A percentile compares a stretch with the other conserved stretches of the same genome.
These are phyloP conservation scores for Blastobotrys niveus DNA, from an alignment of 1,139 yeast species.

Conservation along the genomic window DNA sequence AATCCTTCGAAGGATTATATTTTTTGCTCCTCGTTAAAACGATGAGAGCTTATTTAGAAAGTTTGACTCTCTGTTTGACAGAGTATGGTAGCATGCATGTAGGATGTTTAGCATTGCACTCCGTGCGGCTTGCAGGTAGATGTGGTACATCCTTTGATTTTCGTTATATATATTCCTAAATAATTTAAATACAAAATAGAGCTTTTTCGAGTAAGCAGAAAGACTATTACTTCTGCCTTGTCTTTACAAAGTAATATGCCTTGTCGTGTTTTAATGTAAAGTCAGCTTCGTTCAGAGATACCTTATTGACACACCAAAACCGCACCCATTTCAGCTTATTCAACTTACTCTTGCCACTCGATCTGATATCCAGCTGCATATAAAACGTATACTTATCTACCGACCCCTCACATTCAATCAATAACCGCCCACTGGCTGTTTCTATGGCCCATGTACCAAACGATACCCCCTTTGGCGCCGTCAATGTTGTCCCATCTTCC, in stretches of 20 bases:
- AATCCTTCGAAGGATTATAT: too few relatives aligned
- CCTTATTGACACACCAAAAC: conserved; percentile 51
- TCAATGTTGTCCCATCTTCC: conserved; percentile 26
- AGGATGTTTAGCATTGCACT: background rate
- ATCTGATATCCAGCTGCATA: conserved; percentile 53
- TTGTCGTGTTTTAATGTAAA: conserved; percentile 66
- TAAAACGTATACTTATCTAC: conserved; percentile 58
- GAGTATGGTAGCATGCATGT: too few relatives aligned
- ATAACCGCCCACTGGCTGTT: conserved; percentile 47
- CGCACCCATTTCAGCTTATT: conserved; percentile 64
- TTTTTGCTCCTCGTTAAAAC: too few relatives aligned
- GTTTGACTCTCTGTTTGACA: background rate
- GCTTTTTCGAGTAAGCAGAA: too few relatives aligned
- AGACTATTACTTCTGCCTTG: conserved; percentile 3
- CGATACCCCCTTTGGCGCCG: conserved; percentile 32
- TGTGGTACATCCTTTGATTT: background rate
- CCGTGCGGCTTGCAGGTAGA: background rate
- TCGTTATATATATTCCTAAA: background rate
- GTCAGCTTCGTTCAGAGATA: conserved; percentile 46
- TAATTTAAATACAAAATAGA: background rate
- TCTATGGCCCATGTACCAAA: conserved; percentile 48
- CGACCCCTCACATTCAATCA: conserved; percentile 51
- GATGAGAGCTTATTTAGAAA: background rate
- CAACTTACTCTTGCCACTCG: conserved; percentile 53
- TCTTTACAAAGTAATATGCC: conserved; percentile 53